Evolutionary conservation across 2,329 filamentous ascomycete genomes (phyloP).

Genomic region (Aspergillus novofumigatus): DNA sequence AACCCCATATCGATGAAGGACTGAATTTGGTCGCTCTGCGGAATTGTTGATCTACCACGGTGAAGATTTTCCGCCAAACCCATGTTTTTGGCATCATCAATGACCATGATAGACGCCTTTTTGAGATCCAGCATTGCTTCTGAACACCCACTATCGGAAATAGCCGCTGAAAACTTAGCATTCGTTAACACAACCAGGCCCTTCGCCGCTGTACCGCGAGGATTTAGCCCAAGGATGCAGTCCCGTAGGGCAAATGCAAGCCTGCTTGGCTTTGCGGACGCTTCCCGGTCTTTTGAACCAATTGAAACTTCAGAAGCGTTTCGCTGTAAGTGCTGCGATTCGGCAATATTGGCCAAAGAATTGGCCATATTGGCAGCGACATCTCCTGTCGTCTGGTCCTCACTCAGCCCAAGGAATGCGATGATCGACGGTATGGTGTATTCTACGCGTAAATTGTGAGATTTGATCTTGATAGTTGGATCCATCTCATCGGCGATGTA

Average conservation of each 20-base stretch:
- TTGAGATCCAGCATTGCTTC: conserved; percentile 64
- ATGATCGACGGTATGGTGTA: conserved; percentile 83
- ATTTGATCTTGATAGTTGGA: conserved; percentile 79
- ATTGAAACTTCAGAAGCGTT: conserved; percentile 12
- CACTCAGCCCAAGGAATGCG: conserved; percentile 67
- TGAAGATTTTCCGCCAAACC: conserved; percentile 34
- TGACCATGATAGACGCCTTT: conserved; percentile 77
- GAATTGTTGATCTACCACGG: conserved; percentile 20
- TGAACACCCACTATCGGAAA: conserved; percentile 63
- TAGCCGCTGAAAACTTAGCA: conserved; percentile 63
- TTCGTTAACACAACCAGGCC: conserved; percentile 74
- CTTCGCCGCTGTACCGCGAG: conserved; percentile 70
- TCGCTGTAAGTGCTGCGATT: conserved; percentile 41
- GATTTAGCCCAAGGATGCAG: conserved; percentile 80
- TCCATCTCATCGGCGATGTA: conserved; percentile 94
- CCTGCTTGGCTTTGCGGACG: conserved; percentile 49
- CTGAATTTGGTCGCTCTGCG: conserved; percentile 44
- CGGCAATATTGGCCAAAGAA: conserved; percentile 73
- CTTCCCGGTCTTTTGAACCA: conserved; percentile 14
- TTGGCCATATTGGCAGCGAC: conserved; percentile 71
- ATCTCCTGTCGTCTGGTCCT: conserved; percentile 65
- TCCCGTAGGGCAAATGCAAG: conserved; percentile 66
- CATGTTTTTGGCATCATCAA: conserved; percentile 64
- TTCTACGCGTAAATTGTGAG: conserved; percentile 80
- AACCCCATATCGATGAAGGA: conserved; percentile 63